These are phyloP conservation scores for Lolium multiflorum DNA, from an alignment of 176 grass and related monocot genomes.

Conservation along the genomic window DNA sequence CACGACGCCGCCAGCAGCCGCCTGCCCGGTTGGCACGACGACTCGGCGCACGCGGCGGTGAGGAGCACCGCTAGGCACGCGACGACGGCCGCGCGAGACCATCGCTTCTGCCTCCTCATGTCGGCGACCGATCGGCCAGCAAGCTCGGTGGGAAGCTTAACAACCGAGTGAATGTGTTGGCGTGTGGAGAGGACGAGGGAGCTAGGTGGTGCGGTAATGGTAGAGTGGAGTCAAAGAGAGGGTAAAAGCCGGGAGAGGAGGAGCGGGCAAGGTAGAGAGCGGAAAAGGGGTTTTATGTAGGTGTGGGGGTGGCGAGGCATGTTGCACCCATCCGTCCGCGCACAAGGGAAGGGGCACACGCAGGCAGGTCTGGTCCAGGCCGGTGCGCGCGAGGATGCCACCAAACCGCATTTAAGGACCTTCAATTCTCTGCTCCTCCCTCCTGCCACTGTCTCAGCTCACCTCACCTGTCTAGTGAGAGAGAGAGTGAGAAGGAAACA, in stretches of 20 bases:
- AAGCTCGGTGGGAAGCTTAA: not conserved
- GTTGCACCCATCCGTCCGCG: conserved; percentile 25
- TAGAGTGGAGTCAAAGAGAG: conserved; percentile 62
- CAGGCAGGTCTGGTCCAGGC: not conserved
- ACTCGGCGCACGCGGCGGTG: conserved; percentile 37
- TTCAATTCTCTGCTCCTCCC: conserved; percentile 61
- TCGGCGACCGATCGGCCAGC: not conserved
- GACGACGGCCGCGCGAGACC: conserved; percentile 50
- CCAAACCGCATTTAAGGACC: conserved; percentile 78
- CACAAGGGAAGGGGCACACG: not conserved
- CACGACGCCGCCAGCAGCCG: not conserved
- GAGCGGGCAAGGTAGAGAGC: not conserved
- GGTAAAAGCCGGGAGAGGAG: conserved; percentile 32
- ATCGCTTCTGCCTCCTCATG: conserved; percentile 64
- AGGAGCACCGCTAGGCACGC: conserved; percentile 58
- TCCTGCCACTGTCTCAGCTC: conserved; percentile 42
- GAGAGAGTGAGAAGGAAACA: conserved; percentile 33
- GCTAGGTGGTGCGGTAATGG: not conserved
- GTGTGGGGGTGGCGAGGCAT: conserved; percentile 28
- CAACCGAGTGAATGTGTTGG: not conserved
- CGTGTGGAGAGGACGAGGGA: conserved; percentile 3
- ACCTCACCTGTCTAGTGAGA: not conserved
- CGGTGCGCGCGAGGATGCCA: conserved; percentile 48
- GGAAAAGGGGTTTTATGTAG: conserved; percentile 44
- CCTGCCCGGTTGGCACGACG: not conserved